Evolutionary conservation across 164 flowering plant species (phyloP).

Genomic region (Berberis thunbergii): DNA sequence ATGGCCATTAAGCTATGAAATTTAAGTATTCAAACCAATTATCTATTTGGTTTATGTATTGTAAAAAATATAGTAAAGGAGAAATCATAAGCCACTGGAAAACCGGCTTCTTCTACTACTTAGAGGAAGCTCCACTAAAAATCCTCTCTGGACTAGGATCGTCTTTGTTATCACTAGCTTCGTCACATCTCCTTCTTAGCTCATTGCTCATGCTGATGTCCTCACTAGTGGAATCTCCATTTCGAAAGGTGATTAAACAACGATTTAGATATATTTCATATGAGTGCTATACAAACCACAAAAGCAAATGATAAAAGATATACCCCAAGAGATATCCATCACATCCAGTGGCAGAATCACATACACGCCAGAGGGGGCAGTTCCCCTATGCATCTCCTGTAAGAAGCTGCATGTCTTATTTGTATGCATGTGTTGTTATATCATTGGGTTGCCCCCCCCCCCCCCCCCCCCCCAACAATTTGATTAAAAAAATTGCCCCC

Average conservation of each 20-base stretch:
- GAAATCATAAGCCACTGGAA: too few relatives aligned
- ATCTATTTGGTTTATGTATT: too few relatives aligned
- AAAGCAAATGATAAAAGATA: background rate
- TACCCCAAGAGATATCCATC: slow-evolving; percentile 65
- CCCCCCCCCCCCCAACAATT: too few relatives aligned
- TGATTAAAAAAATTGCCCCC: too few relatives aligned
- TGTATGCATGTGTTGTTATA: too few relatives aligned
- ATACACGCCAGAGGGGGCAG: too few relatives aligned
- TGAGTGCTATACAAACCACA: background rate
- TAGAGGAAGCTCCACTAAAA: slow-evolving; percentile 10
- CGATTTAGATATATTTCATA: background rate
- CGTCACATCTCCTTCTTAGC: slow-evolving; percentile 81
- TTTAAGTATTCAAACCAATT: too few relatives aligned
- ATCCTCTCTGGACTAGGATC: slow-evolving; percentile 23
- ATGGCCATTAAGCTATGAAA: too few relatives aligned
- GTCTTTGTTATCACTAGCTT: slow-evolving; percentile 63
- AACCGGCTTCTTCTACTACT: slow-evolving; percentile 30
- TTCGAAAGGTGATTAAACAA: slow-evolving; percentile 21
- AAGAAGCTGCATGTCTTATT: too few relatives aligned
- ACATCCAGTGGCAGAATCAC: background rate
- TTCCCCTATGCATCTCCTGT: too few relatives aligned
- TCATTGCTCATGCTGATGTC: slow-evolving; percentile 23
- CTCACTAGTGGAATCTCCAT: slow-evolving; percentile 13
- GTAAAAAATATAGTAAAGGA: too few relatives aligned
- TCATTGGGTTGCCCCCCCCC: too few relatives aligned